Conservation (phyloP, 805 yeast species). For the Starmerella bacillaris region DNA sequence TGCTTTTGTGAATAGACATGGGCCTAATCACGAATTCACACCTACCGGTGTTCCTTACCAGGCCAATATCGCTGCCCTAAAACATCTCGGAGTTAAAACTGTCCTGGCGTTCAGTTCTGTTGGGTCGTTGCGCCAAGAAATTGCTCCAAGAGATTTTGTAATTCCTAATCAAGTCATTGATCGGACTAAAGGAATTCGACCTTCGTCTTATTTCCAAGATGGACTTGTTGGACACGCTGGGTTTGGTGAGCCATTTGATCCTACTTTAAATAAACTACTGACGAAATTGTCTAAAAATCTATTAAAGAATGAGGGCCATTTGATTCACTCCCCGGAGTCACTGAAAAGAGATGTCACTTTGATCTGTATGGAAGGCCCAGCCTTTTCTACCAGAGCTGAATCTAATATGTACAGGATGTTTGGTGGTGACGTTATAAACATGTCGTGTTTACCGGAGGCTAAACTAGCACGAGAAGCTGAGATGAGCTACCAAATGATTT, state of each 20-base stretch:
- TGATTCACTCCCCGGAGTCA: constrained; percentile 49
- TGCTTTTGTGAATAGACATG: constrained; percentile 92
- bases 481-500: constrained; percentile 89
- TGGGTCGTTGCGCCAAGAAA: constrained; percentile 78
- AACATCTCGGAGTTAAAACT: constrained; percentile 68
- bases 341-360: constrained; percentile 48
- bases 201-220: constrained; percentile 70
- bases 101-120: constrained; percentile 90
- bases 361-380: constrained; percentile 98
- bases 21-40: constrained; percentile 67
- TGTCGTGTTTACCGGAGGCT: constrained; percentile 95
- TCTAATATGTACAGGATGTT: constrained; percentile 66
- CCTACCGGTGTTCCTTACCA: constrained; percentile 85
- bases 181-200: constrained; percentile 88
- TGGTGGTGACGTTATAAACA: constrained; percentile 91
- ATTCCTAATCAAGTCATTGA: constrained; percentile 91
- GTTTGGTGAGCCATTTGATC: constrained; percentile 92
- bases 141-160: constrained; percentile 91
- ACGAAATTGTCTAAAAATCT: constrained; percentile 25
- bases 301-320: constrained; percentile 28
- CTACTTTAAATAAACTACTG: constrained; percentile 47
- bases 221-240: constrained; percentile 96
- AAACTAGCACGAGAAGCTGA: constrained; percentile 96
- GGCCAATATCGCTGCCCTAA: constrained; percentile 93
- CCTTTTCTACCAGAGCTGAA: constrained; percentile 92